Percentiles rank a stretch among this genome's conserved stretches.
These are phyloP conservation scores for Anethum foeniculum DNA, from an alignment of 140 eudicot species.

Conservation along the genomic window DNA sequence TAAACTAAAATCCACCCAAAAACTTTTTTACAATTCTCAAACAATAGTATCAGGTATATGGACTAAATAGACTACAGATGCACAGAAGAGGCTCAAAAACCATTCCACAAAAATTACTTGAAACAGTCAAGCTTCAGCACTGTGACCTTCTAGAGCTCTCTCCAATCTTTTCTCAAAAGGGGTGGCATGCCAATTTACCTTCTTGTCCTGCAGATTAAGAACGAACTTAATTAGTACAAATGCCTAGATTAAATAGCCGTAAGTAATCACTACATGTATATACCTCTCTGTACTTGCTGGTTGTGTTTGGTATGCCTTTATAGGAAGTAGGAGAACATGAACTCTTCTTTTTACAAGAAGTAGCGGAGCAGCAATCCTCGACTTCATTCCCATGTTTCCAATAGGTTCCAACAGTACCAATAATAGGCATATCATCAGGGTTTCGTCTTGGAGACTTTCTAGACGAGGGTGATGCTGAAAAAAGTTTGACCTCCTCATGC, in stretches of 20 bases:
- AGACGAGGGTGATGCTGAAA: conserved; percentile 50
- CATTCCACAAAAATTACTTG: conserved; percentile 13
- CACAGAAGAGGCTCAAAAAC: not conserved
- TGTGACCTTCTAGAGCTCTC: conserved; percentile 58
- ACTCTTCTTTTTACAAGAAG: conserved; percentile 25
- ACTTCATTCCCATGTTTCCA: conserved; percentile 57
- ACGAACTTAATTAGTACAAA: conserved; percentile 19
- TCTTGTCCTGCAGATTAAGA: conserved; percentile 59
- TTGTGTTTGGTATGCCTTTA: conserved; percentile 94
- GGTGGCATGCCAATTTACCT: conserved; percentile 80
- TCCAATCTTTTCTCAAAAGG: conserved; percentile 86
- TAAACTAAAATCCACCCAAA: conserved; percentile 1
- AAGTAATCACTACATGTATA: conserved; percentile 18
- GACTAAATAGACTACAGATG: conserved; percentile 6
- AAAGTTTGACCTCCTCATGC: conserved; percentile 57
- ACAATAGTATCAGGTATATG: conserved; percentile 3
- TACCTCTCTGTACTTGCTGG: conserved; percentile 98
- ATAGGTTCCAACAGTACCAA: conserved; percentile 84
- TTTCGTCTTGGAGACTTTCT: conserved; percentile 74
- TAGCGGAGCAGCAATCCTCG: conserved; percentile 35
- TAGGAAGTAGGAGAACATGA: conserved; percentile 52
- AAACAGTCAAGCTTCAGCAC: conserved; percentile 27
- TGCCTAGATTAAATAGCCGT: conserved; percentile 7
- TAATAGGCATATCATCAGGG: conserved; percentile 90
- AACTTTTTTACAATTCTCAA: conserved; percentile 18